A percentile compares a stretch with the other conserved stretches of the same genome.
These are phyloP conservation scores for Russula sp. DNA, from an alignment of 768 basidiomycete genomes.

Conservation along the genomic window DNA sequence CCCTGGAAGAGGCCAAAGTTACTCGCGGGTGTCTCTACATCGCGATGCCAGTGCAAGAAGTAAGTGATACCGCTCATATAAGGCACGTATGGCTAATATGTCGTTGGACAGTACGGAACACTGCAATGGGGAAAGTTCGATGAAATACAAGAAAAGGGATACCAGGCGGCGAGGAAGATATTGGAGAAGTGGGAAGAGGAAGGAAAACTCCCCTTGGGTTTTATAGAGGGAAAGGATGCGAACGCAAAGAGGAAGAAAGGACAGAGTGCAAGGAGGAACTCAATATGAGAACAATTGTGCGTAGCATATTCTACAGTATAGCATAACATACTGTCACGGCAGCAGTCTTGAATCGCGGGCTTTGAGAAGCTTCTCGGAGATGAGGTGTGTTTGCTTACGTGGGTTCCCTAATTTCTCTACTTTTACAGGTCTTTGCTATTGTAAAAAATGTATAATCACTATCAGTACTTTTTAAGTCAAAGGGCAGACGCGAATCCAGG, in stretches of 20 bases:
- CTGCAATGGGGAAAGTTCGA: conserved; percentile 86
- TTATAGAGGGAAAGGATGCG: conserved; percentile 53
- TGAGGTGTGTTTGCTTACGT: too few relatives aligned
- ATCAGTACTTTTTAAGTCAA: too few relatives aligned
- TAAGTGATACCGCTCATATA: conserved; percentile 30
- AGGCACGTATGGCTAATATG: not conserved
- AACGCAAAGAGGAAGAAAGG: conserved; percentile 53
- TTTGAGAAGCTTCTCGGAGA: too few relatives aligned
- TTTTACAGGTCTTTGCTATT: too few relatives aligned
- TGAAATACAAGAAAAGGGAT: conserved; percentile 81
- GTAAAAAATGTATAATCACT: too few relatives aligned
- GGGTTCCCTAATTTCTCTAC: too few relatives aligned
- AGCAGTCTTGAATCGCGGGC: too few relatives aligned
- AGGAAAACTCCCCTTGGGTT: conserved; percentile 71
- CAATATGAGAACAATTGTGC: conserved; percentile 34
- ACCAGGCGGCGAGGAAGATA: conserved; percentile 62
- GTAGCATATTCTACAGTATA: not conserved
- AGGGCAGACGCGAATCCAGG: too few relatives aligned
- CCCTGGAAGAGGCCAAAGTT: conserved; percentile 91
- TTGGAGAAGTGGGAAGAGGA: conserved; percentile 78
- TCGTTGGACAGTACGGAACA: conserved; percentile 66
- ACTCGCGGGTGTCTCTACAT: conserved; percentile 87
- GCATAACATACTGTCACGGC: not conserved
- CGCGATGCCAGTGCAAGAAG: conserved; percentile 91
- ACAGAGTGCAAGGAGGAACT: conserved; percentile 72